These are phyloP conservation scores for Annulohypoxylon stygium DNA, from an alignment of 495 filamentous ascomycete species.

Conservation along the genomic window DNA sequence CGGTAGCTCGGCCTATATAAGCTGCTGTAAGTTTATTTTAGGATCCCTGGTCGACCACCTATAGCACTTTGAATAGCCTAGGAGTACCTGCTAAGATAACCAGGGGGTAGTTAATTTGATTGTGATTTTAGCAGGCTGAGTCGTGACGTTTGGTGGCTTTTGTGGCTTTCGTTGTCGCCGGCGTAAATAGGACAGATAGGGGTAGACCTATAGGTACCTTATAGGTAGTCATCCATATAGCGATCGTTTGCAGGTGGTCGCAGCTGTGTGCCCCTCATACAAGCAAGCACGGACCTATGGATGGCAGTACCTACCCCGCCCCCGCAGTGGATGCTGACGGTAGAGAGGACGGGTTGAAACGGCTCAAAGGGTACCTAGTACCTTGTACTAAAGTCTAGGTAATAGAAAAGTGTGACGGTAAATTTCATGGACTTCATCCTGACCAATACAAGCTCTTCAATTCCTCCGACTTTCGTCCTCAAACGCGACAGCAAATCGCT, in stretches of 20 bases:
- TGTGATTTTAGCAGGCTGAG: neutral
- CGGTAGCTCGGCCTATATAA: too few species aligned
- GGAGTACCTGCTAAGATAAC: neutral
- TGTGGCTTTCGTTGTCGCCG: neutral
- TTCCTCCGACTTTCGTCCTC: neutral
- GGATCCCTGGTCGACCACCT: neutral
- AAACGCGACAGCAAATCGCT: conserved; percentile 7
- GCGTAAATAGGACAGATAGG: neutral
- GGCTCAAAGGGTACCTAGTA: conserved; percentile 36
- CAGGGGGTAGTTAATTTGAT: neutral
- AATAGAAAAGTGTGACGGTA: neutral
- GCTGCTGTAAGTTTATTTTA: too few species aligned
- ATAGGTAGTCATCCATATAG: too few species aligned
- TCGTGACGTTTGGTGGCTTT: neutral
- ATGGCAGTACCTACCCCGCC: conserved; percentile 35
- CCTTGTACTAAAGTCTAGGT: neutral
- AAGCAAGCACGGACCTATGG: neutral
- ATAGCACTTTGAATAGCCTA: too few species aligned
- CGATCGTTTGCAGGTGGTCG: neutral
- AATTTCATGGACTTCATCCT: conserved; percentile 28
- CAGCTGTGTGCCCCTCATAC: conserved; percentile 6
- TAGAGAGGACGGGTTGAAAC: conserved; percentile 37
- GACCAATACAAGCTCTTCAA: conserved; percentile 27
- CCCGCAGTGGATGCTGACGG: conserved; percentile 10
- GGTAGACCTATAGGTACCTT: neutral